These are phyloP conservation scores for Plectranthus barbatus DNA, from an alignment of 257 asterid genomes.

Conservation along the genomic window DNA sequence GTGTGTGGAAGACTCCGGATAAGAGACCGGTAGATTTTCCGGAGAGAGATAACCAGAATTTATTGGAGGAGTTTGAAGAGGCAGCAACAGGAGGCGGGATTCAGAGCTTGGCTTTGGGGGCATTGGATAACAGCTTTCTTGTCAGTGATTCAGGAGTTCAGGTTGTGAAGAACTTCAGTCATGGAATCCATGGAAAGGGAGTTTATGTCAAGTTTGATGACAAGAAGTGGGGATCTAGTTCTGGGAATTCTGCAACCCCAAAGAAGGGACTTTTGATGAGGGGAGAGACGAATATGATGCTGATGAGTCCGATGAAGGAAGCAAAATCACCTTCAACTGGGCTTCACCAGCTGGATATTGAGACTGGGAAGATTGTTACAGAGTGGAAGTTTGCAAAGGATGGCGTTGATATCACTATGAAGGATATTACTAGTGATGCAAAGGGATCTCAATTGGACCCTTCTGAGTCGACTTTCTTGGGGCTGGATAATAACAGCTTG, in stretches of 20 bases:
- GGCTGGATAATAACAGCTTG: slow-evolving; percentile 75
- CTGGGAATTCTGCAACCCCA: slow-evolving; percentile 45
- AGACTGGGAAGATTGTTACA: slow-evolving; percentile 88
- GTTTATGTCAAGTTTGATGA: slow-evolving; percentile 72
- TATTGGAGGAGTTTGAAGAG: slow-evolving; percentile 90
- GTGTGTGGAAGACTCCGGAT: slow-evolving; percentile 59
- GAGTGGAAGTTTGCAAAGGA: slow-evolving; percentile 95
- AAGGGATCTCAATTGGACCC: slow-evolving; percentile 98
- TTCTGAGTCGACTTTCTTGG: slow-evolving; percentile 91
- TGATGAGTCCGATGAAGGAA: slow-evolving; percentile 79
- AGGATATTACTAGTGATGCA: slow-evolving; percentile 72
- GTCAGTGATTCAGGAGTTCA: slow-evolving; percentile 91
- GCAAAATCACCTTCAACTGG: slow-evolving; percentile 67
- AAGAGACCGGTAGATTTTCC: slow-evolving; percentile 32
- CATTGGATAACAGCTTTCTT: slow-evolving; percentile 87
- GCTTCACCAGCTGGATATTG: slow-evolving; percentile 90
- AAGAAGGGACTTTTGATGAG: slow-evolving; percentile 88
- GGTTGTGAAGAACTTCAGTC: slow-evolving; percentile 94
- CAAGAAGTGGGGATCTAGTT: slow-evolving; percentile 32
- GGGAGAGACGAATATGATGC: slow-evolving; percentile 95
- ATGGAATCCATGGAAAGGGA: slow-evolving; percentile 97
- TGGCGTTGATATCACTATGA: slow-evolving; percentile 78
- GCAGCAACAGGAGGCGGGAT: slow-evolving; percentile 78
- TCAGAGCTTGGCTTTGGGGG: slow-evolving; percentile 94
- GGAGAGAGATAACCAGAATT: slow-evolving; percentile 60